phyloP scores from a whole-genome alignment of 805 yeast species.

The Zygotorulaspora danielsina region DNA sequence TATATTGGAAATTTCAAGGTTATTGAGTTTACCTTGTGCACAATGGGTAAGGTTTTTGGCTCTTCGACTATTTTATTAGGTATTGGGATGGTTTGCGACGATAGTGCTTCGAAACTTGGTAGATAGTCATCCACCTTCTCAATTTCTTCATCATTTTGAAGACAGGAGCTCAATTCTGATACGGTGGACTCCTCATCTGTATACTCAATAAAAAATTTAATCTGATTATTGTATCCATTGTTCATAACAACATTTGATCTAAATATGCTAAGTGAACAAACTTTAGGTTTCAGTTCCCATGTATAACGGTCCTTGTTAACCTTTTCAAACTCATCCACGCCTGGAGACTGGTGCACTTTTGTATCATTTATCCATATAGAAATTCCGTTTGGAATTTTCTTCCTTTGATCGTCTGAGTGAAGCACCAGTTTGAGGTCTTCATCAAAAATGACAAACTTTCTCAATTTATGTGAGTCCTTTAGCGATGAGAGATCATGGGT shows the following conservation, averaged over 20 bases:
- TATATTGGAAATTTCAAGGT: constrained; percentile 29
- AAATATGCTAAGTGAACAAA: constrained; percentile 23
- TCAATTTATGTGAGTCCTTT: constrained; percentile 14
- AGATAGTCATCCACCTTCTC: constrained; percentile 17
- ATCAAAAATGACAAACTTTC: constrained; percentile 32
- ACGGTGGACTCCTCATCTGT: background rate
- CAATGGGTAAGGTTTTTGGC: background rate
- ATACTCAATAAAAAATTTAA: constrained; percentile 19
- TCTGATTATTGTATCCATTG: constrained; percentile 31
- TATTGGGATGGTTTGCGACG: constrained; percentile 4
- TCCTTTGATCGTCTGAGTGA: constrained; percentile 5
- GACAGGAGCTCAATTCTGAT: background rate
- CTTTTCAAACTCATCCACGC: constrained; percentile 7
- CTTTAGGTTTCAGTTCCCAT: constrained; percentile 20
- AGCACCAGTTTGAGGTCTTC: constrained; percentile 25
- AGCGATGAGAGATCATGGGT: constrained; percentile 8
- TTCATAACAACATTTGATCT: constrained; percentile 34
- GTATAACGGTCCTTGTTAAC: background rate
- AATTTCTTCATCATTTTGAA: background rate
- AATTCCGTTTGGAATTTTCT: constrained; percentile 10
- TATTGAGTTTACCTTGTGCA: background rate
- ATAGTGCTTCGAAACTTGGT: constrained; percentile 29
- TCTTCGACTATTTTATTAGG: background rate
- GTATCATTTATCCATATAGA: constrained; percentile 32
- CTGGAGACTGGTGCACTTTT: constrained; percentile 15